A percentile compares a stretch with the other conserved stretches of the same genome.
Conservation (phyloP, 2,329 filamentous ascomycete genomes). For the Cephalotrichum gorgonifer region DNA sequence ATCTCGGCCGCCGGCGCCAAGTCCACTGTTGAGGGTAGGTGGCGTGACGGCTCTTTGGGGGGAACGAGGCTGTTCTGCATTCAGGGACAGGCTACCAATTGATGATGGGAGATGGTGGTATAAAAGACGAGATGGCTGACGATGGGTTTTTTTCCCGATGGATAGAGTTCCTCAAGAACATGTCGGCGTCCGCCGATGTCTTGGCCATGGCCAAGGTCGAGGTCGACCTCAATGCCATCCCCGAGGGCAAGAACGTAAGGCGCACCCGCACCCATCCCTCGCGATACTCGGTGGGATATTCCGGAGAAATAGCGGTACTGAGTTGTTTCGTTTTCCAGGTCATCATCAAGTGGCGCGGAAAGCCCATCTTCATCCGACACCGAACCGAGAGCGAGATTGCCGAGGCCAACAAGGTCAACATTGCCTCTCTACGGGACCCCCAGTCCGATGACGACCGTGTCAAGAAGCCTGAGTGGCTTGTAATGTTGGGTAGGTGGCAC, state of each 20-base stretch:
- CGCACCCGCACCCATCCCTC: not conserved
- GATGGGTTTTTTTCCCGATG: not conserved
- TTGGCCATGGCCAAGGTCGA: constrained; percentile 99
- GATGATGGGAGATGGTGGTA: not conserved
- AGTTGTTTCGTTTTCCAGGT: constrained; percentile 43
- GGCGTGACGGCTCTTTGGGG: constrained; percentile 3
- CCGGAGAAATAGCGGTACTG: not conserved
- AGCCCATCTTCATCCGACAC: constrained; percentile 99
- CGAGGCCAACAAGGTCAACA: constrained; percentile 82
- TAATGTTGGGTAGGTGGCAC: constrained; percentile 75
- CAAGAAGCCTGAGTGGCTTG: constrained; percentile 96
- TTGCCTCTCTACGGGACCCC: constrained; percentile 79
- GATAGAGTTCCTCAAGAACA: constrained; percentile 97
- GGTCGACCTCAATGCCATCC: constrained; percentile 83
- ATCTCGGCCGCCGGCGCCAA: constrained; percentile 90
- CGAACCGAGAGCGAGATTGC: constrained; percentile 88
- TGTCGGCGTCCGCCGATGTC: constrained; percentile 97
- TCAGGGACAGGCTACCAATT: not conserved
- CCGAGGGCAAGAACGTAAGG: constrained; percentile 98
- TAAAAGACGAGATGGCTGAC: not conserved
- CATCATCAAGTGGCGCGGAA: constrained; percentile 99
- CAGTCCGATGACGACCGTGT: constrained; percentile 86
- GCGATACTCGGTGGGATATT: not conserved
- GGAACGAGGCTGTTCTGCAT: not conserved
- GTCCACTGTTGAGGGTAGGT: constrained; percentile 93